Evolutionary conservation across 1,284 basidiomycete genomes (phyloP).

Genomic region (Cronartium quercuum): DNA sequence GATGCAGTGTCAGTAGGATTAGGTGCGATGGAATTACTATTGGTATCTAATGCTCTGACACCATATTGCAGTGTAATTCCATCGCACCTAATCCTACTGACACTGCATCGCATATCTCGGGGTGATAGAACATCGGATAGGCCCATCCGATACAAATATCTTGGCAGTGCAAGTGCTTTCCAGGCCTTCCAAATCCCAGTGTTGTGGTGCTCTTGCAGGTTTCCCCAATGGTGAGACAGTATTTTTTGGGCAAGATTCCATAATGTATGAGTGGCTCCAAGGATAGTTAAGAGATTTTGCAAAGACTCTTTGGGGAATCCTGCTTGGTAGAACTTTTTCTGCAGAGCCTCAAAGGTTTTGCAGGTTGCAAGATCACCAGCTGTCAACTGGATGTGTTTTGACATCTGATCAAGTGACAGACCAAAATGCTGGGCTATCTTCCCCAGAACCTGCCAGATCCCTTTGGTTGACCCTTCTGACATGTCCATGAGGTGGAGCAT

Average conservation of each 20-base stretch:
- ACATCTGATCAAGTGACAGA: background rate
- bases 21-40: too few species aligned
- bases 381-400: background rate
- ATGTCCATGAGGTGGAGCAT: slow-evolving; percentile 5
- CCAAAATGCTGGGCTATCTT: background rate
- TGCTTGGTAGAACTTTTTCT: background rate
- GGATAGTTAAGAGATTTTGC: background rate
- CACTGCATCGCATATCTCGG: too few species aligned
- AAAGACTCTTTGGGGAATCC: background rate
- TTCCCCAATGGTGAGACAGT: slow-evolving; percentile 1
- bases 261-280: slow-evolving; percentile 9
- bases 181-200: slow-evolving; percentile 4
- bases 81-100: too few species aligned
- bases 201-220: background rate
- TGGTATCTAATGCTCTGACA: too few species aligned
- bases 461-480: slow-evolving; percentile 6
- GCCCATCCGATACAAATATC: too few species aligned
- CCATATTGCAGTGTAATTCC: too few species aligned
- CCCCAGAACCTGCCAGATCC: background rate
- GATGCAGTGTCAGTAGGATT: too few species aligned
- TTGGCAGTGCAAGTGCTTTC: background rate
- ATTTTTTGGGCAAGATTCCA: slow-evolving; percentile 14
- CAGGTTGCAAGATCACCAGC: slow-evolving; percentile 9
- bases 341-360: background rate
- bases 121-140: too few species aligned